Percentiles rank a stretch among this genome's conserved stretches.
Conservation (phyloP, 805 yeast genomes). For the Blastobotrys muscicola region DNA sequence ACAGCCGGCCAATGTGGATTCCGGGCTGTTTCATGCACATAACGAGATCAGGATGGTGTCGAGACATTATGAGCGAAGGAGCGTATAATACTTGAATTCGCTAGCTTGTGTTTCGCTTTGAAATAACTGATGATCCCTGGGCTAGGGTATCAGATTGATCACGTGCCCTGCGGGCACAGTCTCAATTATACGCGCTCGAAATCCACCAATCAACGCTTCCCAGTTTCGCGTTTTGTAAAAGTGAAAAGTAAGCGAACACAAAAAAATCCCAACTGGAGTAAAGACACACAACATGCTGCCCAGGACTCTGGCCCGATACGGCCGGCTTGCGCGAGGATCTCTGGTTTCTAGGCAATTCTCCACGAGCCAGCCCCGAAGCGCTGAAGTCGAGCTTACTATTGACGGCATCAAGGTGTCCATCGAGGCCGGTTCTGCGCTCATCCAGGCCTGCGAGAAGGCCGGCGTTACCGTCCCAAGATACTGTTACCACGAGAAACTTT, state of each 20-base stretch:
- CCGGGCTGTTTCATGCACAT: conserved; percentile 86
- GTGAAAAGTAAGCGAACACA: not conserved
- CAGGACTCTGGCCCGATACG: not conserved
- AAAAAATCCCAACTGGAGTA: not conserved
- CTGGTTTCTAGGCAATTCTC: conserved; percentile 24
- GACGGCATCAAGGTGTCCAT: conserved; percentile 71
- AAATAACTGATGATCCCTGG: too few species aligned
- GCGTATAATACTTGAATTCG: too few species aligned
- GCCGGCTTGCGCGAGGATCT: not conserved
- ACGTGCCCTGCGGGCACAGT: not conserved
- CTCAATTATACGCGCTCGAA: not conserved
- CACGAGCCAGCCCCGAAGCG: conserved; percentile 28
- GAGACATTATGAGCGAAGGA: too few species aligned
- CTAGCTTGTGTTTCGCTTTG: too few species aligned
- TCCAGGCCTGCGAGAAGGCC: conserved; percentile 87
- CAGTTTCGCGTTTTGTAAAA: not conserved
- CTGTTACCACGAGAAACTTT: conserved; percentile 85
- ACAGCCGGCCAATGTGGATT: conserved; percentile 53
- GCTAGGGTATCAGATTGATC: too few species aligned
- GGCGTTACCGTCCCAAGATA: conserved; percentile 83
- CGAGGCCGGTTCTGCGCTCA: conserved; percentile 80
- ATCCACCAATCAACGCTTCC: not conserved
- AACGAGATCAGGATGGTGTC: conserved; percentile 78
- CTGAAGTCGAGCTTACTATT: conserved; percentile 46
- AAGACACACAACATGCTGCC: not conserved